Conservation (phyloP, 1,284 basidiomycete species). For the Cryptococcus sp. region DNA sequence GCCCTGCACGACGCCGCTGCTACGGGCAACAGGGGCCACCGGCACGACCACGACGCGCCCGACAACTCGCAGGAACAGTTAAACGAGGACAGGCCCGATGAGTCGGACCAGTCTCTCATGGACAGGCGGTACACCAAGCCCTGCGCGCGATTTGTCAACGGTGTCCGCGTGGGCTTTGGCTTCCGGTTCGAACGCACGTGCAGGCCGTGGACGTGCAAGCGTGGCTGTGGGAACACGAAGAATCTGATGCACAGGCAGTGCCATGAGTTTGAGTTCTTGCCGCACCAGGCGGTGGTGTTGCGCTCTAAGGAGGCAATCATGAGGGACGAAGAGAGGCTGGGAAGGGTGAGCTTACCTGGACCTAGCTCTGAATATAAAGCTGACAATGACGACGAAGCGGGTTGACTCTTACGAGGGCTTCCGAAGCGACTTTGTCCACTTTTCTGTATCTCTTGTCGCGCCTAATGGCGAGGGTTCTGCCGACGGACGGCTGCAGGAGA, state of each 20-base stretch:
- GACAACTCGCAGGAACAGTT: background rate
- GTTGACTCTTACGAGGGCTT: slow-evolving; percentile 82
- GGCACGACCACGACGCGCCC: background rate
- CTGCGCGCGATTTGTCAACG: slow-evolving; percentile 79
- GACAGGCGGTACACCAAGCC: slow-evolving; percentile 52
- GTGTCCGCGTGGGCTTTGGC: slow-evolving; percentile 88
- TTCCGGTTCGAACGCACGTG: slow-evolving; percentile 83
- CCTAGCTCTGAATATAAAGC: background rate
- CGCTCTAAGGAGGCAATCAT: slow-evolving; percentile 55
- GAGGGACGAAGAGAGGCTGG: slow-evolving; percentile 25
- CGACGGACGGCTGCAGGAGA: slow-evolving; percentile 15
- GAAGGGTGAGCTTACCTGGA: slow-evolving; percentile 56
- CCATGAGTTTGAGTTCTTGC: slow-evolving; percentile 74
- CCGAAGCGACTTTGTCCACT: slow-evolving; percentile 90
- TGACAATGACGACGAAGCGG: slow-evolving; percentile 8
- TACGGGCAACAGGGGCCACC: slow-evolving; percentile 38
- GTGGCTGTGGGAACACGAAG: slow-evolving; percentile 51
- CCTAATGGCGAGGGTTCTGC: slow-evolving; percentile 46
- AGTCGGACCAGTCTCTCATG: slow-evolving; percentile 24
- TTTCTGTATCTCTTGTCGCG: slow-evolving; percentile 81
- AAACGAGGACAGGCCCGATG: slow-evolving; percentile 10
- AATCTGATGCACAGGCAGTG: slow-evolving; percentile 72
- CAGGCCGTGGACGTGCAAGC: slow-evolving; percentile 61
- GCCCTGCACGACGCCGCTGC: slow-evolving; percentile 53
- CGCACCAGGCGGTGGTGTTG: slow-evolving; percentile 76